These are phyloP conservation scores for Casuarina cunninghamiana DNA, from an alignment of 306 rosid genomes.

Conservation along the genomic window DNA sequence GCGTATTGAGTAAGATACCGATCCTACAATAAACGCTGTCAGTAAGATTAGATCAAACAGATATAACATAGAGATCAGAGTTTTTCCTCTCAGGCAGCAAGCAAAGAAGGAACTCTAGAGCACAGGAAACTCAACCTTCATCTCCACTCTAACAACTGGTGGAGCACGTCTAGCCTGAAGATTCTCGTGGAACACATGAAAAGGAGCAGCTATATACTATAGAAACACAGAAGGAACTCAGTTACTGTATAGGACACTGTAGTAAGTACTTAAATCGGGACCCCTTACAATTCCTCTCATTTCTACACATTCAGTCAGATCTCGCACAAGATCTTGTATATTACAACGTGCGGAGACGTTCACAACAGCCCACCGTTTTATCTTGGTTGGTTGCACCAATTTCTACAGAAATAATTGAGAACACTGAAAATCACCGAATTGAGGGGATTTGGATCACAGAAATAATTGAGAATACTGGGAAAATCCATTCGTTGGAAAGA, in stretches of 20 bases:
- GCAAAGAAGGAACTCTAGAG: constrained; percentile 75
- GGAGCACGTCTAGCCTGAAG: constrained; percentile 68
- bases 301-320: constrained; percentile 62
- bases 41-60: neutral
- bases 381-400: constrained; percentile 57
- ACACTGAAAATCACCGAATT: neutral
- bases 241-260: neutral
- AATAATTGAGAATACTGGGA: constrained; percentile 49
- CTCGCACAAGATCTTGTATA: constrained; percentile 53
- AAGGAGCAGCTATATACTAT: constrained; percentile 56
- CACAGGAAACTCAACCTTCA: constrained; percentile 77
- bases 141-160: constrained; percentile 77
- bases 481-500: constrained; percentile 87
- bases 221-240: constrained; percentile 12
- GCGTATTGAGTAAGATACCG: no score
- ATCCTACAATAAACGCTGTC: neutral
- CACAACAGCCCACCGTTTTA: constrained; percentile 74
- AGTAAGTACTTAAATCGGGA: neutral
- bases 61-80: constrained; percentile 80
- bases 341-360: constrained; percentile 91
- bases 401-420: constrained; percentile 43
- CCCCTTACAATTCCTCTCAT: constrained; percentile 82
- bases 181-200: constrained; percentile 63
- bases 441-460: neutral
- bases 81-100: constrained; percentile 90